These are phyloP conservation scores for Funneliformis mosseae DNA, from an alignment of 192 early-diverging fungal species.

Conservation along the genomic window DNA sequence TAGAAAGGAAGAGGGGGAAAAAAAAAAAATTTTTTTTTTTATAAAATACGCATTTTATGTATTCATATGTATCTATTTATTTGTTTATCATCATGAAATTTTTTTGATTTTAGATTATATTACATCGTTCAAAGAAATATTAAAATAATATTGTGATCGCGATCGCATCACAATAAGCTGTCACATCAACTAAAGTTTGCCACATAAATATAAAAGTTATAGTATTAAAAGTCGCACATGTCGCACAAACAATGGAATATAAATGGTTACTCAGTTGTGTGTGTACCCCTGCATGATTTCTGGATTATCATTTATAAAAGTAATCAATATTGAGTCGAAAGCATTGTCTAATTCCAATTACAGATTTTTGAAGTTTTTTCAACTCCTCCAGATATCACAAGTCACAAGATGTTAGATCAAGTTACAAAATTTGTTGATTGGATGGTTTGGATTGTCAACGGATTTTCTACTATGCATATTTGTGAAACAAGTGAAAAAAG, in stretches of 20 bases:
- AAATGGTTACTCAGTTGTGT: background rate
- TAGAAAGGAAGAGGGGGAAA: too few relatives aligned
- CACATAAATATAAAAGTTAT: background rate
- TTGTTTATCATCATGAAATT: background rate
- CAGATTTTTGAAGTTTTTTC: too few relatives aligned
- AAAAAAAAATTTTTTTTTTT: background rate
- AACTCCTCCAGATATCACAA: background rate
- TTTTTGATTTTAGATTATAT: background rate
- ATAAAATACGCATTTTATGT: background rate
- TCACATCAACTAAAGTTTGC: background rate
- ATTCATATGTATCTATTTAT: background rate
- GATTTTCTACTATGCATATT: slow-evolving; percentile 2
- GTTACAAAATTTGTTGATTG: background rate
- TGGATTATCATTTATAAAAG: background rate
- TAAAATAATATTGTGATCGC: too few relatives aligned
- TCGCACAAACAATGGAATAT: background rate
- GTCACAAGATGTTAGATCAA: background rate
- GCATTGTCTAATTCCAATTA: too few relatives aligned
- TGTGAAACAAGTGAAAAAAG: background rate
- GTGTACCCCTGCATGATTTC: background rate
- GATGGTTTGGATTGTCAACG: background rate
- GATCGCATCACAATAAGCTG: background rate
- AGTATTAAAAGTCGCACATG: background rate
- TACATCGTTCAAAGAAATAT: too few relatives aligned
- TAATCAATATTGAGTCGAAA: too few relatives aligned